phyloP scores from a whole-genome alignment of 495 filamentous ascomycete genomes.

The Neurospora intermedia region DNA sequence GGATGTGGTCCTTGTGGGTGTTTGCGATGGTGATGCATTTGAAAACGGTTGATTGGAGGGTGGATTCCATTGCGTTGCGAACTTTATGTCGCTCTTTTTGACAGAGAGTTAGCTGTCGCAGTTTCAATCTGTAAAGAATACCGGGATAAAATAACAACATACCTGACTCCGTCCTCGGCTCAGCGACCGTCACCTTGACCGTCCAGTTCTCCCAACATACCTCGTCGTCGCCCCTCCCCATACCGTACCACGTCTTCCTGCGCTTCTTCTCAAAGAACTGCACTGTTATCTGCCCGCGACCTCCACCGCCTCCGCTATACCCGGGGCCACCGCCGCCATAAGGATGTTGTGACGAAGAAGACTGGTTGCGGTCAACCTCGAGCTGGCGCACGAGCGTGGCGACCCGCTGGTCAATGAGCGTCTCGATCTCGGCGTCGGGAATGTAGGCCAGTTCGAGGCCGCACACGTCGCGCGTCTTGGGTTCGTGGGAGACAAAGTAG shows the following conservation, averaged over 20 bases:
- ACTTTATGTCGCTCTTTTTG: conserved; percentile 69
- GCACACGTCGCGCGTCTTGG: conserved; percentile 80
- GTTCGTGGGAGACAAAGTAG: conserved; percentile 78
- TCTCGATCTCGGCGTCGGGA: conserved; percentile 82
- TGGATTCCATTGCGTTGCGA: conserved; percentile 75
- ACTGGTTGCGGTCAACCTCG: conserved; percentile 33
- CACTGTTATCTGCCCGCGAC: conserved; percentile 71
- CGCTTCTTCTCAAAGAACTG: conserved; percentile 93
- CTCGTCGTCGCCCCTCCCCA: conserved; percentile 66
- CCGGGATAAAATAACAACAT: conserved; percentile 23
- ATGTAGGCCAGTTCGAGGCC: conserved; percentile 86
- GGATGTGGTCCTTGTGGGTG: conserved; percentile 88
- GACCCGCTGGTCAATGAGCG: conserved; percentile 81
- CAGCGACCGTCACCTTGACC: conserved; percentile 81
- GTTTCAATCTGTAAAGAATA: too few relatives aligned
- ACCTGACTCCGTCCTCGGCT: conserved; percentile 82
- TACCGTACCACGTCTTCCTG: conserved; percentile 71
- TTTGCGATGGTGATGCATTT: conserved; percentile 83
- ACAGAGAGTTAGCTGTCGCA: too few relatives aligned
- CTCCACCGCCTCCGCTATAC: conserved; percentile 16
- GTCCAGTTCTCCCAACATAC: conserved; percentile 96
- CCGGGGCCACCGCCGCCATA: conserved; percentile 4
- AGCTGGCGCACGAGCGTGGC: conserved; percentile 60
- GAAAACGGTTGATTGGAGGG: conserved; percentile 72
- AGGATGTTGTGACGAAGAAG: conserved; percentile 4